Percentiles rank a stretch among this genome's conserved stretches.
phyloP scores from a whole-genome alignment of 192 early-diverging fungal genomes.

The Irineochytrium annulatum region DNA sequence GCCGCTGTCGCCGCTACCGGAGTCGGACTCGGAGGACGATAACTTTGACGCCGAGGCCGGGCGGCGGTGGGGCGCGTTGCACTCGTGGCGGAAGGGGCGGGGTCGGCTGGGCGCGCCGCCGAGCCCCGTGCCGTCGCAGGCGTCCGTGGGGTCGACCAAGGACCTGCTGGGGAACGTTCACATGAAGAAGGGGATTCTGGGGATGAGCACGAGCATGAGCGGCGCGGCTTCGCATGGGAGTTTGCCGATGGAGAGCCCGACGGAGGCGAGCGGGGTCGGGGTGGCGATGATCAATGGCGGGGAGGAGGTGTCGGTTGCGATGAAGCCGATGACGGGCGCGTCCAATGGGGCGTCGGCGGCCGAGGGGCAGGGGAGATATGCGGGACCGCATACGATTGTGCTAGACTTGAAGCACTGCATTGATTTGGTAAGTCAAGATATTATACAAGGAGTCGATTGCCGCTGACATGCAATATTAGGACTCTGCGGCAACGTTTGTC shows the following conservation, averaged over 20 bases:
- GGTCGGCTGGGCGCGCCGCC: background rate
- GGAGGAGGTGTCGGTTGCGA: background rate
- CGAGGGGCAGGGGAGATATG: background rate
- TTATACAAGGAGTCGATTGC: background rate
- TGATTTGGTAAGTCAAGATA: background rate
- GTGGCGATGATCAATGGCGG: background rate
- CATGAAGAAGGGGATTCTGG: no score
- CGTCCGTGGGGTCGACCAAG: background rate
- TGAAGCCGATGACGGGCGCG: background rate
- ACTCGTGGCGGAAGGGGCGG: background rate
- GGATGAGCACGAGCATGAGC: no score
- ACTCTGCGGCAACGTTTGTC: slow-evolving; percentile 26
- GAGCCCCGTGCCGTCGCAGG: background rate
- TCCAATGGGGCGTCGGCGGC: no score
- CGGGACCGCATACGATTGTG: slow-evolving; percentile 10
- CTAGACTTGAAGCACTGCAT: slow-evolving; percentile 23
- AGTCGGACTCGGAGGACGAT: background rate
- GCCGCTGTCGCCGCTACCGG: background rate
- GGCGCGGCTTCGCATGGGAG: no score
- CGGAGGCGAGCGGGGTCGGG: background rate
- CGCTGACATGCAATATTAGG: slow-evolving; percentile 4
- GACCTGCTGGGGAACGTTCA: background rate
- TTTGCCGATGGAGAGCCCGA: no score
- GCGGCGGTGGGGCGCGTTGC: background rate
- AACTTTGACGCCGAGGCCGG: background rate